A percentile compares a stretch with the other conserved stretches of the same genome.
phyloP scores from a whole-genome alignment of 345 rosid genomes.

The Ricinus communis region DNA sequence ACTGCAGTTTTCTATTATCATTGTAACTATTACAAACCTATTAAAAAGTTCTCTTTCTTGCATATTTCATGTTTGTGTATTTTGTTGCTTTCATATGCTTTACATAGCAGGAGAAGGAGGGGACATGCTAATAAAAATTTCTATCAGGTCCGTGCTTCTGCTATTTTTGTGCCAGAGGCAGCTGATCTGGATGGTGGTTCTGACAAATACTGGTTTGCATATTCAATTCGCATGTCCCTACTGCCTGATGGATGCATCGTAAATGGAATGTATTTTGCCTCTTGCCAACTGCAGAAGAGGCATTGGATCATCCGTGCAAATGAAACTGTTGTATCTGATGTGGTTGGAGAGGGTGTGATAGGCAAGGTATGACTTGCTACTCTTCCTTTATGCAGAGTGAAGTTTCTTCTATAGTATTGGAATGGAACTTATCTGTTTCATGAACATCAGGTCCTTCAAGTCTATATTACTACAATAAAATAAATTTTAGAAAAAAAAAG shows the following conservation, averaged over 20 bases:
- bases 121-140: background rate
- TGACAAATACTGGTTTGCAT: slow-evolving; percentile 49
- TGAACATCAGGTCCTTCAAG: background rate
- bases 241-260: slow-evolving; percentile 64
- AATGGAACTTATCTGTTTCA: background rate
- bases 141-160: slow-evolving; percentile 70
- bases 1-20: background rate
- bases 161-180: slow-evolving; percentile 73
- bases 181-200: slow-evolving; percentile 33
- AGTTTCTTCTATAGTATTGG: background rate
- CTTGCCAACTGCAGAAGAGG: slow-evolving; percentile 69
- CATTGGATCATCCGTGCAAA: slow-evolving; percentile 65
- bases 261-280: slow-evolving; percentile 52
- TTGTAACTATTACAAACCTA: background rate
- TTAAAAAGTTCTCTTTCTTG: background rate
- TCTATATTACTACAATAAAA: background rate
- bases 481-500: background rate
- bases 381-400: background rate
- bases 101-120: background rate
- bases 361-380: slow-evolving; percentile 50
- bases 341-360: slow-evolving; percentile 63
- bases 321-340: slow-evolving; percentile 41
- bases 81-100: background rate
- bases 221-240: slow-evolving; percentile 86
- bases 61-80: background rate